Evolutionary conservation across 345 rosid species (phyloP).

Genomic region (Euphorbia lathyris): DNA sequence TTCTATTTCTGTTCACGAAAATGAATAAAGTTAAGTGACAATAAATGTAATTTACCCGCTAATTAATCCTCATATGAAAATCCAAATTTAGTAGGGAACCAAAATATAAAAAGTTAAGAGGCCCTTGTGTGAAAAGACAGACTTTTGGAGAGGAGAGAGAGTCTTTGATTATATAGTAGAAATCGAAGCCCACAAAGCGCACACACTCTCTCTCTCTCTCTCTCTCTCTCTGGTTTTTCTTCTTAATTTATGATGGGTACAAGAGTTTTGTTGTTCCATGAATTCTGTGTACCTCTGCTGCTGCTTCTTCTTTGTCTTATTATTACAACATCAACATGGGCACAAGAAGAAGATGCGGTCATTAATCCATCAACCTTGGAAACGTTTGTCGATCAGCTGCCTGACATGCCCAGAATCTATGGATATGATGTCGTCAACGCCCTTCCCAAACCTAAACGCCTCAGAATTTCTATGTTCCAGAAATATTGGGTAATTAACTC

Average conservation of each 20-base stretch:
- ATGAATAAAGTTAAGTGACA: too few species aligned
- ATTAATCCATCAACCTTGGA: conserved; percentile 35
- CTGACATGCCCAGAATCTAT: conserved; percentile 55
- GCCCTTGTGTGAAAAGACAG: too few species aligned
- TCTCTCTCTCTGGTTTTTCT: not conserved
- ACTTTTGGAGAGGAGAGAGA: too few species aligned
- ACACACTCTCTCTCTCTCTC: not conserved
- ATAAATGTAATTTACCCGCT: too few species aligned
- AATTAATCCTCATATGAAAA: too few species aligned
- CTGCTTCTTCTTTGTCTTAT: not conserved
- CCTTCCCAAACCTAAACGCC: conserved; percentile 38
- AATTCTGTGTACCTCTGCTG: not conserved
- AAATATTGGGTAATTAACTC: conserved; percentile 57
- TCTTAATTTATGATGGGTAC: not conserved
- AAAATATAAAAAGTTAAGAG: too few species aligned
- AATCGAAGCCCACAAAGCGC: not conserved
- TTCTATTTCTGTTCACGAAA: too few species aligned
- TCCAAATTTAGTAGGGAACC: too few species aligned
- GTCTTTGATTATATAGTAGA: too few species aligned
- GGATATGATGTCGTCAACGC: conserved; percentile 44
- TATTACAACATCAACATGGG: conserved; percentile 25
- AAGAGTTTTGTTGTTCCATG: not conserved
- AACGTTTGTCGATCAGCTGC: conserved; percentile 81
- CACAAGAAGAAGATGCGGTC: conserved; percentile 32
- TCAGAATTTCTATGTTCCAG: conserved; percentile 75